Percentiles rank a stretch among this genome's conserved stretches.
Evolutionary conservation across 495 filamentous ascomycete genomes (phyloP).

Genomic region (Xylaria intraflava): DNA sequence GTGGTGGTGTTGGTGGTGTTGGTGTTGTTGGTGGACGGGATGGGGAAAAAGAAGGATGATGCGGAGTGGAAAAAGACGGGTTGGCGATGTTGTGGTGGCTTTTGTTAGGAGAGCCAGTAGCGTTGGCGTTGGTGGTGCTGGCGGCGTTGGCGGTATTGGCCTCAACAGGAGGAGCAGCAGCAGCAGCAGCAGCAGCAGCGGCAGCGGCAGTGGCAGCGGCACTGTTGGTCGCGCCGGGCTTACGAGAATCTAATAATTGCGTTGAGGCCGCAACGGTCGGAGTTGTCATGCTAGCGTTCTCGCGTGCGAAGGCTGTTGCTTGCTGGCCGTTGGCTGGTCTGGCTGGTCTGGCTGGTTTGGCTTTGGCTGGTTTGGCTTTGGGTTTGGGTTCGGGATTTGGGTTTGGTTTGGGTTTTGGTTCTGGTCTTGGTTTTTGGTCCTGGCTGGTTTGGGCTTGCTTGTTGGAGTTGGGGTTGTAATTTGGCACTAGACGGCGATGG

Average conservation of each 20-base stretch:
- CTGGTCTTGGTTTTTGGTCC: not conserved
- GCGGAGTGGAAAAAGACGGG: not conserved
- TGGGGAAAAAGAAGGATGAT: not conserved
- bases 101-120: no score
- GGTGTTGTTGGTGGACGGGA: not conserved
- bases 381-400: not conserved
- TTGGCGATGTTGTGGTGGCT: not conserved
- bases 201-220: not conserved
- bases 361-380: not conserved
- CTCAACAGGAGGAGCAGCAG: not conserved
- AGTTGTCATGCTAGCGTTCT: slow-evolving; percentile 18
- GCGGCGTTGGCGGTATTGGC: not conserved
- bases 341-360: no score
- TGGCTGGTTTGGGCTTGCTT: slow-evolving; percentile 1
- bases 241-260: slow-evolving; percentile 30
- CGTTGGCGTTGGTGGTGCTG: not conserved
- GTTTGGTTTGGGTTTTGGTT: slow-evolving; percentile 1
- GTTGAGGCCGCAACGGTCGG: slow-evolving; percentile 23
- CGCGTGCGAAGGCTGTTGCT: slow-evolving; percentile 4
- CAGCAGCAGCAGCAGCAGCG: not conserved
- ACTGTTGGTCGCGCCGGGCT: slow-evolving; percentile 16
- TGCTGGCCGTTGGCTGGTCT: no score
- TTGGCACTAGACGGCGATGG: not conserved
- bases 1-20: not conserved
- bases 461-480: not conserved